A percentile compares a stretch with the other conserved stretches of the same genome.
These are phyloP conservation scores for Fagopyrum esculentum DNA, from an alignment of 148 eudicot genomes.

Conservation along the genomic window DNA sequence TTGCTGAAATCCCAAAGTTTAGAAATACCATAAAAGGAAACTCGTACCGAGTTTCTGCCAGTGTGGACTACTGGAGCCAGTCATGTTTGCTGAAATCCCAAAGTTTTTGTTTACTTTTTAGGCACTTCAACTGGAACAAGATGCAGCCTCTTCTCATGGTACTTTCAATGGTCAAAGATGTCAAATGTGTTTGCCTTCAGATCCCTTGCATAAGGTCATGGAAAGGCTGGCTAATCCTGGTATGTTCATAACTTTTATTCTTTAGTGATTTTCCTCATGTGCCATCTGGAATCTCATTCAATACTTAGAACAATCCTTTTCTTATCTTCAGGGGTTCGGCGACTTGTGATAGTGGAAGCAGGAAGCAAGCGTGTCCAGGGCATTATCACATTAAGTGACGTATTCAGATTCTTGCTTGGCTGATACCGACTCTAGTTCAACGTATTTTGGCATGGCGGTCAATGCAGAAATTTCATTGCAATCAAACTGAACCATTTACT, in stretches of 20 bases:
- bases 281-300: not conserved
- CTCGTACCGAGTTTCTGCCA: not conserved
- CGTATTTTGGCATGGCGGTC: not conserved
- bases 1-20: not conserved
- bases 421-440: constrained; percentile 18
- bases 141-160: constrained; percentile 52
- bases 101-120: constrained; percentile 17
- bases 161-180: constrained; percentile 68
- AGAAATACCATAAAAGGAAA: not conserved
- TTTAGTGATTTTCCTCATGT: not conserved
- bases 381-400: constrained; percentile 67
- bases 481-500: not conserved
- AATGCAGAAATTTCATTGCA: not conserved
- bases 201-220: constrained; percentile 86
- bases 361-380: constrained; percentile 98
- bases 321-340: constrained; percentile 58
- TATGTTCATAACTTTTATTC: constrained; percentile 16
- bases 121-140: constrained; percentile 91
- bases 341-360: constrained; percentile 90
- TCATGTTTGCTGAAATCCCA: constrained; percentile 1
- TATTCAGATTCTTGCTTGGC: constrained; percentile 74
- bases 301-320: not conserved
- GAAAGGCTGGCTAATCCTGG: constrained; percentile 82
- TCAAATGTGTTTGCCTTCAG: constrained; percentile 91
- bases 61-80: not conserved